Percentiles rank a stretch among this genome's conserved stretches.
These are phyloP conservation scores for Cyclotella atomus DNA, from an alignment of 108 stramenopile genomes.

Conservation along the genomic window DNA sequence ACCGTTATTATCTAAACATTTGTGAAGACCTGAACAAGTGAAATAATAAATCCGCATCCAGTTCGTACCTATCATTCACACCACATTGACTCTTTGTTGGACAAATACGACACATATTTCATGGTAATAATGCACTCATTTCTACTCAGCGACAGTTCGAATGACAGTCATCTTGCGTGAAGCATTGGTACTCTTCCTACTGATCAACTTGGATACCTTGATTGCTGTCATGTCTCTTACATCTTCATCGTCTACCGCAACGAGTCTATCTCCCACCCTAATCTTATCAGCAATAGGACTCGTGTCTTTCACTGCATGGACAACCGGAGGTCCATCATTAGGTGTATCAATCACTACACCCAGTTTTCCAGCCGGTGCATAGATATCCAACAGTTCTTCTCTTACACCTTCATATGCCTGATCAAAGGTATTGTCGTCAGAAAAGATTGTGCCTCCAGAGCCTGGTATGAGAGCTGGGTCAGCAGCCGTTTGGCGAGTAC, in stretches of 20 bases:
- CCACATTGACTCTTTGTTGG: background rate
- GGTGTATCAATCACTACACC: conserved; percentile 93
- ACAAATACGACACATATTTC: background rate
- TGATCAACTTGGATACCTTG: conserved; percentile 87
- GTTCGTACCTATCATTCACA: conserved; percentile 6
- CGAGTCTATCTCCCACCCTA: conserved; percentile 85
- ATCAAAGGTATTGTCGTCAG: conserved; percentile 43
- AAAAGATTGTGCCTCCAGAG: conserved; percentile 59
- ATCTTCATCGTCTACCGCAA: conserved; percentile 90
- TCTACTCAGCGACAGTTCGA: conserved; percentile 26
- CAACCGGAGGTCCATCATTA: conserved; percentile 83
- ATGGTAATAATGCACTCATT: background rate
- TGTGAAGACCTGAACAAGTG: conserved; percentile 17
- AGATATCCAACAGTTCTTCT: conserved; percentile 77
- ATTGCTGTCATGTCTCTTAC: conserved; percentile 90
- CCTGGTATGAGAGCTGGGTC: conserved; percentile 51
- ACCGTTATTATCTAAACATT: too few species aligned
- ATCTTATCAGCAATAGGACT: conserved; percentile 80
- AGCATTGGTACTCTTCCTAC: conserved; percentile 79
- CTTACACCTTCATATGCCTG: conserved; percentile 54
- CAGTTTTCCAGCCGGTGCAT: conserved; percentile 87
- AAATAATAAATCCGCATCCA: conserved; percentile 6
- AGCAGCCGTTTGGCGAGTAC: conserved; percentile 52
- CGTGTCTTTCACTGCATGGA: conserved; percentile 88
- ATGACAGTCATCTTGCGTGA: conserved; percentile 82